phyloP scores from a whole-genome alignment of 2,329 filamentous ascomycete species.

The Pochonia chlamydosporia region DNA sequence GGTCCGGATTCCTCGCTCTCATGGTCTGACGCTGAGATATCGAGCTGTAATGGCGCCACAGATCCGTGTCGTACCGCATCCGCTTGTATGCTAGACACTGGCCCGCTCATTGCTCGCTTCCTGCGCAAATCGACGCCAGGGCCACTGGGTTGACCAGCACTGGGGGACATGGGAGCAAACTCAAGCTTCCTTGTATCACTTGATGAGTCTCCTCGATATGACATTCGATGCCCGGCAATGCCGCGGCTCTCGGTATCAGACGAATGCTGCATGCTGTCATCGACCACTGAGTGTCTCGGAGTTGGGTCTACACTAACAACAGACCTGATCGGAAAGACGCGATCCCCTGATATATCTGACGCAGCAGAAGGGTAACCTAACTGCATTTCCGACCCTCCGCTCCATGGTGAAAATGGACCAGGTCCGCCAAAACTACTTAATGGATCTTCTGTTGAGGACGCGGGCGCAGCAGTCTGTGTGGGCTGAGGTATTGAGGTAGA shows the following conservation, averaged over 20 bases:
- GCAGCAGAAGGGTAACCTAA: slow-evolving; percentile 22
- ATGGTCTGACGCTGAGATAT: slow-evolving; percentile 25
- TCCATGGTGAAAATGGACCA: slow-evolving; percentile 33
- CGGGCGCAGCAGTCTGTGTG: neutral
- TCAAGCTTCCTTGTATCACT: slow-evolving; percentile 21
- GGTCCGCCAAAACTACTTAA: slow-evolving; percentile 9
- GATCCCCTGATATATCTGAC: slow-evolving; percentile 42
- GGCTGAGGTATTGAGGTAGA: neutral
- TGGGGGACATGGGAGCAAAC: slow-evolving; percentile 17
- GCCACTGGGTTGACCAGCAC: slow-evolving; percentile 1
- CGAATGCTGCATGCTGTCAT: slow-evolving; percentile 32
- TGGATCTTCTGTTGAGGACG: neutral
- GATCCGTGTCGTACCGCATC: slow-evolving; percentile 35
- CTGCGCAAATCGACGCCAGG: slow-evolving; percentile 17
- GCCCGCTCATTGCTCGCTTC: slow-evolving; percentile 30
- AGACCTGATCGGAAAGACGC: slow-evolving; percentile 79
- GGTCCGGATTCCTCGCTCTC: slow-evolving; percentile 24
- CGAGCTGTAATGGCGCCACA: slow-evolving; percentile 26
- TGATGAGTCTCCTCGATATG: slow-evolving; percentile 22
- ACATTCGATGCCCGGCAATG: slow-evolving; percentile 23
- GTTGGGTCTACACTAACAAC: slow-evolving; percentile 63
- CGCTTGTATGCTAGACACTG: slow-evolving; percentile 39
- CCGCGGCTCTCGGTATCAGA: slow-evolving; percentile 25
- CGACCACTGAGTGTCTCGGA: slow-evolving; percentile 31
- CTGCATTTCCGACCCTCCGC: slow-evolving; percentile 35